phyloP scores from a whole-genome alignment of 345 rosid species.

The Cardamine chenopodiifolia region DNA sequence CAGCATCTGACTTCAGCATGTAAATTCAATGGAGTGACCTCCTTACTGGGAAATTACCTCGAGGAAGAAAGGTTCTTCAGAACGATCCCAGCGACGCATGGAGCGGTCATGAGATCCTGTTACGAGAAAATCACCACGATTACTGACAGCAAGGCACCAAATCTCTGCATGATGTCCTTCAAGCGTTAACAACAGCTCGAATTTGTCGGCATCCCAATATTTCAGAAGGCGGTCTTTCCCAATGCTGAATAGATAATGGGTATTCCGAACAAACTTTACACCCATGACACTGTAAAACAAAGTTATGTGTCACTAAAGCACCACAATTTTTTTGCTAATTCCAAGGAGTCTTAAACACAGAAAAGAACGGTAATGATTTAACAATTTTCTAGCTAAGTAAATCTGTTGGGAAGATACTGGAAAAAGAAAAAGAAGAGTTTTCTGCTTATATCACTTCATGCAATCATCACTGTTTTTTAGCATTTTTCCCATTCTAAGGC shows the following conservation, averaged over 20 bases:
- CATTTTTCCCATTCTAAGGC: neutral
- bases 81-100: constrained; percentile 97
- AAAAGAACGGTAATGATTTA: neutral
- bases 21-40: constrained; percentile 2
- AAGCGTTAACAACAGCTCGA: constrained; percentile 87
- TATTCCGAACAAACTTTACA: constrained; percentile 81
- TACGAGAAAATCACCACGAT: constrained; percentile 88
- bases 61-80: constrained; percentile 94
- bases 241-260: constrained; percentile 89
- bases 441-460: neutral
- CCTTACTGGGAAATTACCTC: constrained; percentile 54
- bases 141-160: constrained; percentile 89
- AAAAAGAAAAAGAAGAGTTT: neutral
- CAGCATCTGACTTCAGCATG: neutral
- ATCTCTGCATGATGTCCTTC: constrained; percentile 94
- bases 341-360: neutral
- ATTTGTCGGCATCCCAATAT: constrained; percentile 99
- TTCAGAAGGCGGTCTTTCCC: constrained; percentile 93
- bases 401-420: too few relatives aligned
- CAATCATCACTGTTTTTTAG: neutral
- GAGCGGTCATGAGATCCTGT: constrained; percentile 99
- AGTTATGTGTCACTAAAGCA: constrained; percentile 41
- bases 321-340: neutral
- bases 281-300: constrained; percentile 79
- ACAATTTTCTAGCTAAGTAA: neutral